Conservation (phyloP, 2,329 filamentous ascomycete species). For the Ophiostoma pallidulum region DNA sequence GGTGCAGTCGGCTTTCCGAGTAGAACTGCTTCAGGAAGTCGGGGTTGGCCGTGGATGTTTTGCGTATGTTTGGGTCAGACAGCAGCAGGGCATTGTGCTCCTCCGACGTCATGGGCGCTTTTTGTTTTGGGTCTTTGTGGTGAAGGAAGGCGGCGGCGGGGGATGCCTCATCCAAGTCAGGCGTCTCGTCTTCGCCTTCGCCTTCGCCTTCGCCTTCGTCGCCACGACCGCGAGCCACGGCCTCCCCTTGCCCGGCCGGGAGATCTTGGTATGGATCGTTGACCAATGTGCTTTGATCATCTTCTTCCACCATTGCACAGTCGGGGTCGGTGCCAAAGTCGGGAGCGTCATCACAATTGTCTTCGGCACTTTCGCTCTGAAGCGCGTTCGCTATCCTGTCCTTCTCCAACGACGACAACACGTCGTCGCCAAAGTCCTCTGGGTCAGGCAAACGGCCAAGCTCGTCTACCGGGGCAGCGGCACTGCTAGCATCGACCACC, state of each 20-base stretch:
- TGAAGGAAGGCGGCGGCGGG: no score
- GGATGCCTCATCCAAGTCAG: neutral
- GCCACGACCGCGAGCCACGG: no score
- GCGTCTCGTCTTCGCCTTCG: neutral
- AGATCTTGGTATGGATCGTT: constrained; percentile 2
- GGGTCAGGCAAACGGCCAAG: neutral
- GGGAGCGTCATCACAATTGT: neutral
- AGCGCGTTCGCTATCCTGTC: no score
- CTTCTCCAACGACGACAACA: neutral
- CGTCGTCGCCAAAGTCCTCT: neutral
- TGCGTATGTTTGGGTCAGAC: constrained; percentile 73
- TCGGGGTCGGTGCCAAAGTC: neutral
- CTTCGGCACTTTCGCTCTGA: neutral
- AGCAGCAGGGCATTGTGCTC: constrained; percentile 84
- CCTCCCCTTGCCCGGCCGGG: neutral
- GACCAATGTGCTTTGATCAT: neutral
- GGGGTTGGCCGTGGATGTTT: constrained; percentile 85
- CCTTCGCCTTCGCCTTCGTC: neutral
- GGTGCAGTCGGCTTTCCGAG: constrained; percentile 86
- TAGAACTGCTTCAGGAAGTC: constrained; percentile 93
- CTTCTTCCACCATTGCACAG: neutral
- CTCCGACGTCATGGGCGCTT: constrained; percentile 61
- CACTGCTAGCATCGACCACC: neutral
- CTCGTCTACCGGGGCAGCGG: neutral
- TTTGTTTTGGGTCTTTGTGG: neutral